Base-by-base conservation (phyloP, 2,329 filamentous ascomycete species). In the Rhexocercosporidium sp. region DNA sequence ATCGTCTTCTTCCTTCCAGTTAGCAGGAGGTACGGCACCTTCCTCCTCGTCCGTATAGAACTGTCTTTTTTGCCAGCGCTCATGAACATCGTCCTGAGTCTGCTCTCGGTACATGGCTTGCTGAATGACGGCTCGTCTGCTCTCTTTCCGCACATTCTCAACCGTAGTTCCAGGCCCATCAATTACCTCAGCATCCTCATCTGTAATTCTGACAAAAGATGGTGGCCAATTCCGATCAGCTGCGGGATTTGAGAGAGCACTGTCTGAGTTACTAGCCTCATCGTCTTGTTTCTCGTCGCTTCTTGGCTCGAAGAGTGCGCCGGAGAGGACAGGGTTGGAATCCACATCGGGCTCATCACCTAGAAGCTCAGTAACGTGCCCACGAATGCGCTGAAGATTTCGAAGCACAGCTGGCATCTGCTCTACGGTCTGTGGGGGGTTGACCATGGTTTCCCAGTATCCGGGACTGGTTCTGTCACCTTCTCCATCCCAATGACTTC, bases 11-110 rank as follows among this genome's bases (percentile, higher is more conserved):
- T 86, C 83, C 25, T 85, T 82, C 82, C 90, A 94, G 29, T 86
- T 88, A 7, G 85, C 82, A 0, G 91, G 91, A 1, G 86, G 82
- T n/a, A 79, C 77, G 11, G 87, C 85, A 2, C 93, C 93, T 77
- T 96, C 93, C 80, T 96, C 93, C 78, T 94, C 91, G 66, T 96
- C 93, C 0, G 93, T 85, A 74, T 96, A 96, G 73, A 96, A 96
- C 46, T 90, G 88, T 54, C 93, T 85, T 66, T 91, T 85, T 73
- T 86, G 87, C 92, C 92, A 96, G 59, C 92, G 85, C 63, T 94
- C 88, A 72, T 90, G 84, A 41, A 93, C 81, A 20, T 72, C 66
- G 31, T 67, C 67, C 44, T 74, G 69, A 20, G 73, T 68, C 22
- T 67, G 66, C 39, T 72, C 69, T 41, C 75, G 71, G 29, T 70